These are phyloP conservation scores for Saposhnikovia divaricata DNA, from an alignment of 129 eudicot genomes.

Conservation along the genomic window DNA sequence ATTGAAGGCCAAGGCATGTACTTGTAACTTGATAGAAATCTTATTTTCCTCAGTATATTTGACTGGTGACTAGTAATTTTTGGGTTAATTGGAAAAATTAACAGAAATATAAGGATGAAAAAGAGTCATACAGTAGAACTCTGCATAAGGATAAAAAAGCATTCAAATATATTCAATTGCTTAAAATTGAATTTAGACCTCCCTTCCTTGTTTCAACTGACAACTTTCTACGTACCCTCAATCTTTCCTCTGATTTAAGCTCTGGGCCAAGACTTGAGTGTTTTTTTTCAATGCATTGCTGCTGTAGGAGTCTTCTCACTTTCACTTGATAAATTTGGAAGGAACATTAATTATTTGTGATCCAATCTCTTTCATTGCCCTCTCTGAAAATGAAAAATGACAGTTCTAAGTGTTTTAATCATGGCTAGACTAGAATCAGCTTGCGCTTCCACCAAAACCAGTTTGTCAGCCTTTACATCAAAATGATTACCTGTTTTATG, in stretches of 20 bases:
- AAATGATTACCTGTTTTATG: neutral
- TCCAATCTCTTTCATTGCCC: neutral
- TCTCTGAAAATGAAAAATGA: too few relatives aligned
- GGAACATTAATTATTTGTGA: too few relatives aligned
- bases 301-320: neutral
- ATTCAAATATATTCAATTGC: neutral
- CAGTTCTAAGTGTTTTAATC: neutral
- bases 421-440: neutral
- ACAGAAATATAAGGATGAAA: too few relatives aligned
- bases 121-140: neutral
- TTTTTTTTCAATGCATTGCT: neutral
- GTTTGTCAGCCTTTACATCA: neutral
- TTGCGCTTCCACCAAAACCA: neutral
- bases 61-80: neutral
- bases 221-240: neutral
- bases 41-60: neutral
- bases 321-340: neutral
- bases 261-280: neutral
- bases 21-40: conserved; percentile 1
- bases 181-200: neutral
- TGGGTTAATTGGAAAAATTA: neutral
- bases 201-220: neutral
- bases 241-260: neutral
- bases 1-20: conserved; percentile 62
- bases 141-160: neutral